Conservation (phyloP, 2,329 filamentous ascomycete genomes). For the Talaromyces pinophilus region DNA sequence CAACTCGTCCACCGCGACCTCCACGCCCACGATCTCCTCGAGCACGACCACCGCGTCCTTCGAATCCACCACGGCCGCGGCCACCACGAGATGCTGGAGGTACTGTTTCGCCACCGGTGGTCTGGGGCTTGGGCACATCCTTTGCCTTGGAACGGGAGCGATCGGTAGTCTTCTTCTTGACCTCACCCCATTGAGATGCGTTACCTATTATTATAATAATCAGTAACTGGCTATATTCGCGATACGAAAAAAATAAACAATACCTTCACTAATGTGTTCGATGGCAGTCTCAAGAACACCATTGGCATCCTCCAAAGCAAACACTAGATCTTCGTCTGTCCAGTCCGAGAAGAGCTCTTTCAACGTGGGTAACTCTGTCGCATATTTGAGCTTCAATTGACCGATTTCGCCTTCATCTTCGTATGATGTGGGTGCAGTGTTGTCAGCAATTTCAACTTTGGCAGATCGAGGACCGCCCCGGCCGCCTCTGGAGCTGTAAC, state of each 20-base stretch:
- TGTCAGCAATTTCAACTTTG: slow-evolving; percentile 72
- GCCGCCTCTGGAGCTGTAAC: slow-evolving; percentile 68
- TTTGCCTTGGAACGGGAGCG: slow-evolving; percentile 50
- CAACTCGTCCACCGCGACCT: slow-evolving; percentile 49
- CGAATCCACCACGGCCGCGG: slow-evolving; percentile 51
- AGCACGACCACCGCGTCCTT: slow-evolving; percentile 49
- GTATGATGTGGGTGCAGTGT: slow-evolving; percentile 60
- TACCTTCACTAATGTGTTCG: slow-evolving; percentile 55
- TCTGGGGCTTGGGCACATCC: slow-evolving; percentile 47
- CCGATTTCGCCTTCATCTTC: slow-evolving; percentile 88
- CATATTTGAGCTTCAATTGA: slow-evolving; percentile 87
- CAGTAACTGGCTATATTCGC: slow-evolving; percentile 6
- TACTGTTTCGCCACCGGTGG: slow-evolving; percentile 37
- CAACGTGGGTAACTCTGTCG: slow-evolving; percentile 74
- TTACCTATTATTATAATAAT: slow-evolving; percentile 39
- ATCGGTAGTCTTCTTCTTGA: slow-evolving; percentile 54
- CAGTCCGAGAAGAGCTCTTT: slow-evolving; percentile 94
- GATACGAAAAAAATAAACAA: background rate
- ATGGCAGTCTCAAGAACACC: slow-evolving; percentile 52
- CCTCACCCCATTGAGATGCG: slow-evolving; percentile 55
- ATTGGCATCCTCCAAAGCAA: slow-evolving; percentile 77
- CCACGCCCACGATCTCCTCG: slow-evolving; percentile 53
- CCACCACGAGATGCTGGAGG: slow-evolving; percentile 41
- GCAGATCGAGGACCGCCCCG: slow-evolving; percentile 66
- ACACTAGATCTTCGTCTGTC: slow-evolving; percentile 93